Base-by-base conservation (phyloP, 148 eudicot genomes). In the Diospyros kaki region DNA sequence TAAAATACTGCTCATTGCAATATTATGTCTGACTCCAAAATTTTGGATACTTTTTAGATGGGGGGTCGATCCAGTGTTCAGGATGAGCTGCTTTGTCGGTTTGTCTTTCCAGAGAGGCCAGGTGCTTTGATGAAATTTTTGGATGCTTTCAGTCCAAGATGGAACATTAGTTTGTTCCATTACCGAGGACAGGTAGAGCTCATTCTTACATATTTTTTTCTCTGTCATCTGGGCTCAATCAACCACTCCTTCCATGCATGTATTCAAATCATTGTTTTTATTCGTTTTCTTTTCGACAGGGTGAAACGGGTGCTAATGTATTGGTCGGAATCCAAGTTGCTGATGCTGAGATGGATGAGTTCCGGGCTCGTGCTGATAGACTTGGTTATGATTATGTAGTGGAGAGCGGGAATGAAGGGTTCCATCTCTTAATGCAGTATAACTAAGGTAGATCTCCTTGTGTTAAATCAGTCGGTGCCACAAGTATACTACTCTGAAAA, bases 91-190 rank as follows among this genome's bases (percentile, higher is more conserved):
- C 86, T 93, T 59, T 96, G 97, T 76, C 88, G 98, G 64, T 96
- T 96, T 79, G 69, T 79, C 66, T 93, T 96, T 55, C 99, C 99
- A 4, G 99, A 96, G 81, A 89, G 97, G 76, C 97, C 91, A 18
- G 99, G 99, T 76, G 88, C 98, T 64, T 74, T 93, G 79, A 84
- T 88, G 98, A 84, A 89, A 52, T 96, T 96, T 18, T 81, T 96
- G 82, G 90, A 93, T 76, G 87, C 86, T 15, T 86, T 96, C 45
- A 96, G 99, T 81, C 99, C 98, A 55, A 83, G 87, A 43, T 93
- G 99, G 99, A 93, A 96, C 78, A 96, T 96, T 75, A 91, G 91
- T 78, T 86, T 96, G 80, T 96, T 96, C 84, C 98, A 96, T 77
- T 96, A 96, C 78, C 98, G 97, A 6, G 87, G 86, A 62, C 98